These are phyloP conservation scores for Talaromyces borbonicus DNA, from an alignment of 495 filamentous ascomycete species.

Conservation along the genomic window DNA sequence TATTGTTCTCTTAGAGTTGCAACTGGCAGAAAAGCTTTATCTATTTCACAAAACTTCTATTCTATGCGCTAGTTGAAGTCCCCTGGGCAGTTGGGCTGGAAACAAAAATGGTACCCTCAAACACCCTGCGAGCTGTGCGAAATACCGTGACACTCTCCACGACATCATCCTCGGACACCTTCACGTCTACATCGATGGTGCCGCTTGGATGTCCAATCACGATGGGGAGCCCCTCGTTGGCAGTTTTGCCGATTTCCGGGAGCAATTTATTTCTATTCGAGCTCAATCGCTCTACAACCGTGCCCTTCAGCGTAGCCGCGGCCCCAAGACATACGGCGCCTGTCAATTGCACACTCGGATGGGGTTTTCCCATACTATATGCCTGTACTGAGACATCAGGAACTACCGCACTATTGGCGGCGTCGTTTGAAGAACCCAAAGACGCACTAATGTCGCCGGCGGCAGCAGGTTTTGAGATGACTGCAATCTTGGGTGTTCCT, in stretches of 20 bases:
- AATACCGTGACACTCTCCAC: constrained; percentile 19
- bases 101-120: constrained; percentile 18
- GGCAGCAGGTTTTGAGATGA: constrained; percentile 12
- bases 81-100: too few relatives aligned
- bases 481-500: constrained; percentile 25
- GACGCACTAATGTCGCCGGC: neutral
- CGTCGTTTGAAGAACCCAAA: neutral
- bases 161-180: neutral
- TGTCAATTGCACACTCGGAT: constrained; percentile 25
- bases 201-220: constrained; percentile 16
- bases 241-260: neutral
- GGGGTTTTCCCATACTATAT: constrained; percentile 22
- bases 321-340: constrained; percentile 23
- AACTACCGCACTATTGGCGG: neutral
- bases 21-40: too few relatives aligned
- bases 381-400: constrained; percentile 16
- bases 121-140: constrained; percentile 19
- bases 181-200: constrained; percentile 14
- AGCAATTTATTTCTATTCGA: neutral
- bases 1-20: too few relatives aligned
- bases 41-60: too few relatives aligned
- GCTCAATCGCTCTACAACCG: constrained; percentile 9
- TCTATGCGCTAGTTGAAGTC: too few relatives aligned
- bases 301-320: constrained; percentile 18
- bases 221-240: neutral